These are phyloP conservation scores for Aspergillus amoenus DNA, from an alignment of 2,329 filamentous ascomycete species.

Conservation along the genomic window DNA sequence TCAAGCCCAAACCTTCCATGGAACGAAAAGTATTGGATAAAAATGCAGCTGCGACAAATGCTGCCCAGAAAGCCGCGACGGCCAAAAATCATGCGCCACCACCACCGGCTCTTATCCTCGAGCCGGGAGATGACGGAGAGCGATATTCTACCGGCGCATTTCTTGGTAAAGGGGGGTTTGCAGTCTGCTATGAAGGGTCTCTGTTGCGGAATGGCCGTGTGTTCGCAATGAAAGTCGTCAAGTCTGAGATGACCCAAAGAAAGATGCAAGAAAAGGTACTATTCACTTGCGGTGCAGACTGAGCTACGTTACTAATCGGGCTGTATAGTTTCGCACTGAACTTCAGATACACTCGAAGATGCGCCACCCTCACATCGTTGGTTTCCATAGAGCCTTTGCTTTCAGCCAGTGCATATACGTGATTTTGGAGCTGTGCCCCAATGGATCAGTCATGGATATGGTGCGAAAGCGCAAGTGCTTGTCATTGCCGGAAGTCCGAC, in stretches of 20 bases:
- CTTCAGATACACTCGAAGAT: slow-evolving; percentile 98
- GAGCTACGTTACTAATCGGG: slow-evolving; percentile 5
- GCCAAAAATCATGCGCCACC: slow-evolving; percentile 47
- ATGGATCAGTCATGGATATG: slow-evolving; percentile 97
- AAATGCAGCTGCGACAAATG: slow-evolving; percentile 29
- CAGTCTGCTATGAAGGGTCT: slow-evolving; percentile 51
- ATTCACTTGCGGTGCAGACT: not conserved
- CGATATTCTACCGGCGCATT: slow-evolving; percentile 47
- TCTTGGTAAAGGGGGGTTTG: slow-evolving; percentile 52
- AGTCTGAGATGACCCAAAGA: slow-evolving; percentile 49
- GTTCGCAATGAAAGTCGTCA: slow-evolving; percentile 53
- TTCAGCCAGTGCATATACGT: slow-evolving; percentile 89
- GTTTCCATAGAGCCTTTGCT: slow-evolving; percentile 91
- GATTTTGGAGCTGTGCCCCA: slow-evolving; percentile 89
- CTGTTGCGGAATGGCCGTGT: slow-evolving; percentile 44
- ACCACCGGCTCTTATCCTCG: slow-evolving; percentile 45
- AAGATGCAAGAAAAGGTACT: slow-evolving; percentile 54
- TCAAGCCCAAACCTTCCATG: slow-evolving; percentile 42
- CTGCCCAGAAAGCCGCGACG: slow-evolving; percentile 32
- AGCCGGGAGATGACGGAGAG: slow-evolving; percentile 47
- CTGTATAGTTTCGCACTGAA: slow-evolving; percentile 67
- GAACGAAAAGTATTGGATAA: slow-evolving; percentile 41
- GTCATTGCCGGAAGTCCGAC: slow-evolving; percentile 89
- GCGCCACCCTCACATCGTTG: slow-evolving; percentile 91
- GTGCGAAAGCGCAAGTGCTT: slow-evolving; percentile 87